Percentiles rank a stretch among this genome's conserved stretches.
Conservation (phyloP, 257 asterid genomes). For the Fraxinus anomala region DNA sequence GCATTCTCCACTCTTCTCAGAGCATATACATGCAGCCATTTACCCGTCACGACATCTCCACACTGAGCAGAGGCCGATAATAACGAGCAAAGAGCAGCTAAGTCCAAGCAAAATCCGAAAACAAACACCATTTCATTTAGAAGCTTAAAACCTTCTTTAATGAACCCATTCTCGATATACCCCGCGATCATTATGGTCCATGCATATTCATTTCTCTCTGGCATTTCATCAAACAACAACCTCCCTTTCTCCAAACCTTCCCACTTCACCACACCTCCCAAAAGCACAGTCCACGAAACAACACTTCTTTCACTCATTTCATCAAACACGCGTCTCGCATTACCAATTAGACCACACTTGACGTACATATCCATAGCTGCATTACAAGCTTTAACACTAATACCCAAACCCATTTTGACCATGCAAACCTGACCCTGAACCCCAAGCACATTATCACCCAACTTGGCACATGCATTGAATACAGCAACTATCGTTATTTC, state of each 20-base stretch:
- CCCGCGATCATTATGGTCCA: conserved; percentile 64
- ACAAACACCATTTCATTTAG: conserved; percentile 53
- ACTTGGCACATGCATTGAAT: conserved; percentile 55
- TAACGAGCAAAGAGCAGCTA: conserved; percentile 53
- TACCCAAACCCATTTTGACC: conserved; percentile 57
- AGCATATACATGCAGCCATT: conserved; percentile 64
- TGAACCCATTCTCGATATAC: conserved; percentile 56
- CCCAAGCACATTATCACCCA: conserved; percentile 49
- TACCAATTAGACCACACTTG: conserved; percentile 52
- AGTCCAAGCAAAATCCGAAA: conserved; percentile 42
- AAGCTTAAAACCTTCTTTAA: conserved; percentile 53
- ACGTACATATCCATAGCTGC: conserved; percentile 73
- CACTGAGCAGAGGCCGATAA: conserved; percentile 67
- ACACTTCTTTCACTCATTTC: conserved; percentile 57
- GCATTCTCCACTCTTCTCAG: conserved; percentile 40
- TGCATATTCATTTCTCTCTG: conserved; percentile 67
- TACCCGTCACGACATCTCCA: conserved; percentile 58
- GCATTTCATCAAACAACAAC: conserved; percentile 65
- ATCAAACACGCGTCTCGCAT: conserved; percentile 50
- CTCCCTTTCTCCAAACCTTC: conserved; percentile 60
- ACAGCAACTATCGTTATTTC: conserved; percentile 58
- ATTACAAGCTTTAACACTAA: conserved; percentile 54
- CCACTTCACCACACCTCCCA: conserved; percentile 57
- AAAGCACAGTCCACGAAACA: conserved; percentile 78
- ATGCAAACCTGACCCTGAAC: conserved; percentile 54